Evolutionary conservation across 2,329 filamentous ascomycete species (phyloP).

Genomic region (Diaporthe vexans): DNA sequence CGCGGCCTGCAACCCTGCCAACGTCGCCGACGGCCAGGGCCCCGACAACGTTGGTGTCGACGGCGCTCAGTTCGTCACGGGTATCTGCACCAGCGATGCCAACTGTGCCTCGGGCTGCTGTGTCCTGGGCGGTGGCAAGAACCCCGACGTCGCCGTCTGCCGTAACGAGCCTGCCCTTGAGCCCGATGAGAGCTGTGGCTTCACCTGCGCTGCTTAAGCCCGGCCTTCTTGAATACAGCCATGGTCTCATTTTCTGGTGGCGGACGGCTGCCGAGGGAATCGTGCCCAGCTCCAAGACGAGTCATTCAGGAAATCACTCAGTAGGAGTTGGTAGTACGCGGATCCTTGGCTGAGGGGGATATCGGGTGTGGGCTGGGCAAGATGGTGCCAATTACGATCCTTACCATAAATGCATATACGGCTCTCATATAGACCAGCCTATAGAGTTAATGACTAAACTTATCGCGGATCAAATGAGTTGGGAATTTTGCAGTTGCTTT

Average conservation of each 20-base stretch:
- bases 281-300: background rate
- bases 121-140: slow-evolving; percentile 6
- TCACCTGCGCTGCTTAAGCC: background rate
- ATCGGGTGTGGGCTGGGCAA: background rate
- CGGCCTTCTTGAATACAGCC: background rate
- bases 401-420: background rate
- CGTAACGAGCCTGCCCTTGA: slow-evolving; percentile 23
- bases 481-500: background rate
- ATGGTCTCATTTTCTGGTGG: no score
- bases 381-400: slow-evolving; percentile 18
- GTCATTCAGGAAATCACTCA: background rate
- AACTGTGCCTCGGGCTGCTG: slow-evolving; percentile 32
- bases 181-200: background rate
- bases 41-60: background rate
- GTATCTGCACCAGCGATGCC: slow-evolving; percentile 22
- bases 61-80: slow-evolving; percentile 35
- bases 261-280: accelerated
- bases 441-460: slow-evolving; percentile 7
- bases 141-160: slow-evolving; percentile 19
- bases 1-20: background rate
- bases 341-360: no score
- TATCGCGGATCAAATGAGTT: background rate
- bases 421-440: background rate
- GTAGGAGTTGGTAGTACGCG: no score
- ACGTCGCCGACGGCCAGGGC: background rate